These are phyloP conservation scores for Kwoniella dendrophila DNA, from an alignment of 768 basidiomycete genomes.

Conservation along the genomic window DNA sequence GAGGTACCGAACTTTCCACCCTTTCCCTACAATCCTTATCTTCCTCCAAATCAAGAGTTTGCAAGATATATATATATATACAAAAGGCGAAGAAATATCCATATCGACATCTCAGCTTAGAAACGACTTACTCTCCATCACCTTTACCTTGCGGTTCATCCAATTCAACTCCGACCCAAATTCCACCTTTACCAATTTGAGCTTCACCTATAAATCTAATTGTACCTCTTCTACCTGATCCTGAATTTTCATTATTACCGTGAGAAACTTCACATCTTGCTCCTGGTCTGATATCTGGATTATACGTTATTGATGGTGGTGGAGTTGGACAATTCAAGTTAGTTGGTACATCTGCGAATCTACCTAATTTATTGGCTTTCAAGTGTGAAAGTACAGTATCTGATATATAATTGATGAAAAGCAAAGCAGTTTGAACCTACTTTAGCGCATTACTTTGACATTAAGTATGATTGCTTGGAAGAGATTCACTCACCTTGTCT, in stretches of 20 bases:
- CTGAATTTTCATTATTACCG: conserved; percentile 66
- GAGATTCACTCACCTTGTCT: conserved; percentile 66
- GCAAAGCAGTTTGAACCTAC: too few relatives aligned
- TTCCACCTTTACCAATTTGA: conserved; percentile 66
- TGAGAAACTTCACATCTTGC: conserved; percentile 83
- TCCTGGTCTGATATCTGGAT: conserved; percentile 65
- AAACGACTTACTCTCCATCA: conserved; percentile 79
- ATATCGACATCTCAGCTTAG: background rate
- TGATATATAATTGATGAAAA: conserved; percentile 51
- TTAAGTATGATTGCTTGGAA: background rate
- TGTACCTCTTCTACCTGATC: conserved; percentile 75
- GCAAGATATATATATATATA: background rate
- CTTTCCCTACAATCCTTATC: conserved; percentile 14
- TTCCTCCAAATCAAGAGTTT: background rate
- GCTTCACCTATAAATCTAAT: conserved; percentile 84
- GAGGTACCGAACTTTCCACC: too few relatives aligned
- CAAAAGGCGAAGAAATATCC: background rate
- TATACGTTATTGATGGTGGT: conserved; percentile 12
- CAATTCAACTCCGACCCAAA: conserved; percentile 91
- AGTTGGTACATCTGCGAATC: conserved; percentile 64
- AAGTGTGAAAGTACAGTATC: conserved; percentile 91
- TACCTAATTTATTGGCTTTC: conserved; percentile 79
- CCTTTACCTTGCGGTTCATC: conserved; percentile 96
- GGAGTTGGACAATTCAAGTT: conserved; percentile 28
- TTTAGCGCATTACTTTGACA: too few relatives aligned